These are phyloP conservation scores for Acanthamoeba lenticulata DNA, from an alignment of 208 protist genomes.

Conservation along the genomic window DNA sequence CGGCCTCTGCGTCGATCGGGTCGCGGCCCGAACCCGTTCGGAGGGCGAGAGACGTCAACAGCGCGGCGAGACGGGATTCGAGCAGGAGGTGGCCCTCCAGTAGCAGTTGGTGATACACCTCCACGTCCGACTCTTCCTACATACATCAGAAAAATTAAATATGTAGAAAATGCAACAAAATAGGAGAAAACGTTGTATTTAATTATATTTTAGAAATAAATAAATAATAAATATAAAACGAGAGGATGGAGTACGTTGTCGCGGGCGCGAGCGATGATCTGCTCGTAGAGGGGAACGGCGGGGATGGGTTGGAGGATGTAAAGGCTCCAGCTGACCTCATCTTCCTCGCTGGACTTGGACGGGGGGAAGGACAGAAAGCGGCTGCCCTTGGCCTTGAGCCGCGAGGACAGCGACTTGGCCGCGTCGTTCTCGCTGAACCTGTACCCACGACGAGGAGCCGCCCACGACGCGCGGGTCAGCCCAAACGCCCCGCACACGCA, in stretches of 20 bases:
- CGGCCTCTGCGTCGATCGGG: background rate
- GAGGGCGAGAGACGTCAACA: background rate
- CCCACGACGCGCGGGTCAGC: too few species aligned
- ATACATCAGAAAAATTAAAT: background rate
- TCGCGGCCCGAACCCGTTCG: background rate
- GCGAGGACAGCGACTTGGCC: background rate
- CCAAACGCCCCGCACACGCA: background rate
- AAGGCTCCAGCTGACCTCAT: conserved; percentile 30
- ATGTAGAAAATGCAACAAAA: background rate
- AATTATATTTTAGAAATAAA: too few species aligned
- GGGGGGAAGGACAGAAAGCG: background rate
- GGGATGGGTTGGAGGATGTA: conserved; percentile 48
- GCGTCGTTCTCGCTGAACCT: background rate
- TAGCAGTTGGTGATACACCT: conserved; percentile 48
- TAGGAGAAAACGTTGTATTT: background rate
- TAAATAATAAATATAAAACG: too few species aligned
- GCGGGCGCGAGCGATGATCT: background rate
- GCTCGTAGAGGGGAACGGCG: conserved; percentile 3
- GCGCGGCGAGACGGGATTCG: background rate
- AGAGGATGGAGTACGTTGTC: background rate
- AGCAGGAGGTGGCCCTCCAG: conserved; percentile 34
- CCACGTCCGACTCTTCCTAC: conserved; percentile 23
- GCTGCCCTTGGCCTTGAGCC: background rate
- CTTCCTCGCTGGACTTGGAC: background rate
- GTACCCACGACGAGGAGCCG: too few species aligned